A percentile compares a stretch with the other conserved stretches of the same genome.
Conservation (phyloP, 352 stramenopile genomes). For the Phytopythium montanum region DNA sequence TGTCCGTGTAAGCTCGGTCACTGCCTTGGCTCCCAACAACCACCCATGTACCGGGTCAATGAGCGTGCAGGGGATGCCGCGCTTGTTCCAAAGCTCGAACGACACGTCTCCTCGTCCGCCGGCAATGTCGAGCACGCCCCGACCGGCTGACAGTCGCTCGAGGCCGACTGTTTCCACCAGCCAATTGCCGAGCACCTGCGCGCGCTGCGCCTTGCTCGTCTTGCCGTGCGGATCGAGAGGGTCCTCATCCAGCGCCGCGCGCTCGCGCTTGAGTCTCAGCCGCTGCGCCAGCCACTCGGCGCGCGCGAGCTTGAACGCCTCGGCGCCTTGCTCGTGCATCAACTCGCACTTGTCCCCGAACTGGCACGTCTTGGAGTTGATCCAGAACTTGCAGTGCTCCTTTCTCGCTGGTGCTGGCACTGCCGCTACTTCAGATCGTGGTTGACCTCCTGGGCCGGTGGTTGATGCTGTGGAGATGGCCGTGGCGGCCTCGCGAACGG, state of each 20-base stretch:
- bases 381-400: constrained; percentile 79
- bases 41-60: constrained; percentile 64
- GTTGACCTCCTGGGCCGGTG: not conserved
- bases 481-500: constrained; percentile 23
- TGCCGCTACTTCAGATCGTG: not conserved
- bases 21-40: not conserved
- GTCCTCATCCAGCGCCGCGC: constrained; percentile 55
- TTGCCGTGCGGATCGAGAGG: constrained; percentile 67
- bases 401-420: not conserved
- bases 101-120: constrained; percentile 76
- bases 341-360: constrained; percentile 63
- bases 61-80: constrained; percentile 61
- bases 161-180: constrained; percentile 66
- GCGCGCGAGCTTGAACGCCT: constrained; percentile 40
- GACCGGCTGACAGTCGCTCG: constrained; percentile 35
- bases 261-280: constrained; percentile 51
- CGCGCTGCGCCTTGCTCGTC: constrained; percentile 65
- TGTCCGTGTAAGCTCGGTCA: not conserved
- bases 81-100: constrained; percentile 85
- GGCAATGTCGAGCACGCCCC: constrained; percentile 78
- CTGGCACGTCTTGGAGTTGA: constrained; percentile 76
- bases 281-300: constrained; percentile 63
- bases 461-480: constrained; percentile 3
- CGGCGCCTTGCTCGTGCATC: constrained; percentile 40
- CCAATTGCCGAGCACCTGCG: constrained; percentile 72